Conservation (phyloP, 176 grass and related monocot species). For the Avena insularis region DNA sequence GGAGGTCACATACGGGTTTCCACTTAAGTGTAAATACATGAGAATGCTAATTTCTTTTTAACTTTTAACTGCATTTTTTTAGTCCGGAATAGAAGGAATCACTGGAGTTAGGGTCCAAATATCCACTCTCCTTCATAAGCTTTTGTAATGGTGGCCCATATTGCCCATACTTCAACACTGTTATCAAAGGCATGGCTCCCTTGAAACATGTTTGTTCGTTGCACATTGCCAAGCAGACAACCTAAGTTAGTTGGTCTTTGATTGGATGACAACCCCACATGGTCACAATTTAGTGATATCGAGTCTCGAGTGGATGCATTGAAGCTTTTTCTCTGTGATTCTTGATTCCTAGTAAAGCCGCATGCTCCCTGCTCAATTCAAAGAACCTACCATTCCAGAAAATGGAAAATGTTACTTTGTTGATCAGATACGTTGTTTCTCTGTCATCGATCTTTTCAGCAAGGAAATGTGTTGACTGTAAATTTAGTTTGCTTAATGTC, state of each 20-base stretch:
- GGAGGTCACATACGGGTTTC: too few species aligned
- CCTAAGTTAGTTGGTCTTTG: constrained; percentile 1
- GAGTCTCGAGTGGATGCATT: neutral
- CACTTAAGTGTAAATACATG: too few species aligned
- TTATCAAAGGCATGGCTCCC: neutral
- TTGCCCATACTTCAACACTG: neutral
- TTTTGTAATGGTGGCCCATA: neutral
- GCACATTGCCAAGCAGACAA: constrained; percentile 23
- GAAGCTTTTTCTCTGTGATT: neutral
- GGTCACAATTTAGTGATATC: neutral
- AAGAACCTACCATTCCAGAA: neutral
- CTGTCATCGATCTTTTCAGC: neutral
- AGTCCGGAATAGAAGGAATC: neutral
- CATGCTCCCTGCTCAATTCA: neutral
- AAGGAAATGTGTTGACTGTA: neutral
- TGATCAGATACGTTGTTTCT: neutral
- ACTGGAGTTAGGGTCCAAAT: neutral
- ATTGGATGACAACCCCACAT: constrained; percentile 20
- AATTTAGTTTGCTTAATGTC: neutral
- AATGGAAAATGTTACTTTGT: neutral
- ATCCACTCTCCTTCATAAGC: neutral
- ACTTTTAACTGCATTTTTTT: neutral
- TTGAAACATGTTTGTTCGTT: constrained; percentile 1
- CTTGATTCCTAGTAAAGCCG: constrained; percentile 8
- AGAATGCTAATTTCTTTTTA: too few species aligned